A percentile compares a stretch with the other conserved stretches of the same genome.
phyloP scores from a whole-genome alignment of 306 rosid species.

The Trifolium fragiferum region DNA sequence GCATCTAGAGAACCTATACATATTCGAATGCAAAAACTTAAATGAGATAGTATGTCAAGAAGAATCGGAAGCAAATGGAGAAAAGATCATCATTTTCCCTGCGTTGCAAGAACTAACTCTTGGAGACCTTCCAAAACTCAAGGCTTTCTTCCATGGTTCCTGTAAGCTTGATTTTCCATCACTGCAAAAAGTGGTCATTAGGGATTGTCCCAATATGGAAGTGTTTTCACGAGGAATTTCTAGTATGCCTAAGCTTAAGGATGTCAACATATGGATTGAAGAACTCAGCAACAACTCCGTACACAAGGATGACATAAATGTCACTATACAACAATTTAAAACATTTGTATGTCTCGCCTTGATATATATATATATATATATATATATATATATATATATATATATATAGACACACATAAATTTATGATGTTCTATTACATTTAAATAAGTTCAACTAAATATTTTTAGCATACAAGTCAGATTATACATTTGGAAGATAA shows the following conservation, averaged over 20 bases:
- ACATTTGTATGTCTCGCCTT: neutral
- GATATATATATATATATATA: no score
- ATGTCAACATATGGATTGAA: neutral
- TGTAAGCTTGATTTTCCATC: neutral
- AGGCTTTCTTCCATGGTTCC: neutral
- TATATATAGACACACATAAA: no score
- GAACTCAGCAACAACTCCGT: neutral
- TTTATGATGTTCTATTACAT: no score
- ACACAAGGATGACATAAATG: neutral
- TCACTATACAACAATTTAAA: slow-evolving; percentile 3
- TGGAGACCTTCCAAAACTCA: neutral
- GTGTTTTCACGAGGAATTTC: neutral
- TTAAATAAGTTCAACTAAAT: no score
- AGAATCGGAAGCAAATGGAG: neutral
- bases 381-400: no score
- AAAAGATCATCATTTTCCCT: neutral
- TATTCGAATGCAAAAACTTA: neutral
- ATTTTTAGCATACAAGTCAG: no score
- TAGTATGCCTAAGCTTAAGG: neutral
- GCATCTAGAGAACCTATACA: neutral
- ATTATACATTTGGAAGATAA: no score
- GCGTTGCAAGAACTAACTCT: neutral
- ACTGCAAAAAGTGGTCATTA: neutral
- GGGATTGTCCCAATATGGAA: neutral
- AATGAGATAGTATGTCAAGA: neutral